Conservation (phyloP, 768 basidiomycete genomes). For the Serpula lacrymans region DNA sequence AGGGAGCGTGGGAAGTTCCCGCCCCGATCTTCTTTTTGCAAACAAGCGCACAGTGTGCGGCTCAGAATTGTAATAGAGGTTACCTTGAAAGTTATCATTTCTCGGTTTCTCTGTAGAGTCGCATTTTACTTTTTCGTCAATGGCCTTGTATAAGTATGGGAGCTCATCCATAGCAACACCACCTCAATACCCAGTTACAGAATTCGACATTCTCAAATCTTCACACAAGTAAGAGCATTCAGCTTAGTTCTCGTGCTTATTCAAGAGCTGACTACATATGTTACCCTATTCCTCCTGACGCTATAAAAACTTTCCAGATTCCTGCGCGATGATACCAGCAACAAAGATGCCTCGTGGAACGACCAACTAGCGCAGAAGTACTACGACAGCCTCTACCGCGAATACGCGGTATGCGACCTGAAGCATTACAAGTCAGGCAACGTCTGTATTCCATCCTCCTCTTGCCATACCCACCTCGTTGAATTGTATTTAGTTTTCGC, state of each 20-base stretch:
- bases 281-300: neutral
- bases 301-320: conserved; percentile 50
- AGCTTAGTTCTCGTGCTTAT: neutral
- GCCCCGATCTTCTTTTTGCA: too few relatives aligned
- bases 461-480: neutral
- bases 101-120: too few relatives aligned
- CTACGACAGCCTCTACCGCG: conserved; percentile 83
- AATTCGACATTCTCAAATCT: conserved; percentile 75
- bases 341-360: conserved; percentile 60
- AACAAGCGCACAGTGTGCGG: too few relatives aligned
- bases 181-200: conserved; percentile 28
- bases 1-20: too few relatives aligned
- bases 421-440: conserved; percentile 95
- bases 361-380: conserved; percentile 86
- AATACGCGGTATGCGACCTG: conserved; percentile 88
- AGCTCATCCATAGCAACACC: neutral
- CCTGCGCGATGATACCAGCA: conserved; percentile 66
- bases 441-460: conserved; percentile 39
- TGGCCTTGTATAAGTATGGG: too few relatives aligned
- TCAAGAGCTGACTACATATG: neutral
- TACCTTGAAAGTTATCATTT: too few relatives aligned
- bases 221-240: conserved; percentile 55
- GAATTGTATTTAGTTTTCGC: conserved; percentile 58
- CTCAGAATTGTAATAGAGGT: too few relatives aligned
- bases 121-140: too few relatives aligned